Conservation (phyloP, 345 rosid genomes). For the Eucalyptus microcorys region DNA sequence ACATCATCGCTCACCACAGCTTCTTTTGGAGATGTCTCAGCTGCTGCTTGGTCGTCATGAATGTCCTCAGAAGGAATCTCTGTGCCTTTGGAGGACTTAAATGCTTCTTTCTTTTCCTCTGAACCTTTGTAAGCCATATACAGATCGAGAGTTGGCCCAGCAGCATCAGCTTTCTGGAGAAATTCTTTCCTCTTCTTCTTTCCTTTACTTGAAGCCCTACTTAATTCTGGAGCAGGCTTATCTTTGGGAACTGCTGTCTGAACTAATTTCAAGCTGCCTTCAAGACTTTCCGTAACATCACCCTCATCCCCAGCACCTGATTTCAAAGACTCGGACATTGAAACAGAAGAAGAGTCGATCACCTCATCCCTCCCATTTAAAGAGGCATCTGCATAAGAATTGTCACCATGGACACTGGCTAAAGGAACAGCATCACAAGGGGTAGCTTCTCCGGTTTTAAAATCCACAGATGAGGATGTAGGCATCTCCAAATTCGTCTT, state of each 20-base stretch:
- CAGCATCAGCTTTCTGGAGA: slow-evolving; percentile 91
- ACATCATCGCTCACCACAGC: slow-evolving; percentile 11
- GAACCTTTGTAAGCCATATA: slow-evolving; percentile 89
- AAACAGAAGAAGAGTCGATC: slow-evolving; percentile 9
- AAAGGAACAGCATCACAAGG: background rate
- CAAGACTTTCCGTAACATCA: slow-evolving; percentile 16
- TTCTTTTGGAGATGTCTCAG: slow-evolving; percentile 10
- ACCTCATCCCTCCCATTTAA: background rate
- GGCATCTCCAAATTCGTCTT: slow-evolving; percentile 1
- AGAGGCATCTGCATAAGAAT: background rate
- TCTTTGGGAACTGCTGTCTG: slow-evolving; percentile 30
- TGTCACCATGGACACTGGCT: slow-evolving; percentile 2
- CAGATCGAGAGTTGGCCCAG: slow-evolving; percentile 73
- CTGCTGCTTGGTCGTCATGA: slow-evolving; percentile 18
- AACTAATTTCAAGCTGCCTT: slow-evolving; percentile 8
- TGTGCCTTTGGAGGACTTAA: slow-evolving; percentile 7
- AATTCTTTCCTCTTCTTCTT: slow-evolving; percentile 58
- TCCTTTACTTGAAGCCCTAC: slow-evolving; percentile 30
- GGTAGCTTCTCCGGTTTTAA: slow-evolving; percentile 3
- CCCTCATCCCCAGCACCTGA: slow-evolving; percentile 10
- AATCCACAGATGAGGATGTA: slow-evolving; percentile 4
- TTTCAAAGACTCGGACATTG: slow-evolving; percentile 11
- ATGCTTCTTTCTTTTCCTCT: slow-evolving; percentile 63
- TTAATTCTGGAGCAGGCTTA: slow-evolving; percentile 24
- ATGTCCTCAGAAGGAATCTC: slow-evolving; percentile 7